Conservation (phyloP, 2,329 filamentous ascomycete genomes). For the Beauveria sp. region DNA sequence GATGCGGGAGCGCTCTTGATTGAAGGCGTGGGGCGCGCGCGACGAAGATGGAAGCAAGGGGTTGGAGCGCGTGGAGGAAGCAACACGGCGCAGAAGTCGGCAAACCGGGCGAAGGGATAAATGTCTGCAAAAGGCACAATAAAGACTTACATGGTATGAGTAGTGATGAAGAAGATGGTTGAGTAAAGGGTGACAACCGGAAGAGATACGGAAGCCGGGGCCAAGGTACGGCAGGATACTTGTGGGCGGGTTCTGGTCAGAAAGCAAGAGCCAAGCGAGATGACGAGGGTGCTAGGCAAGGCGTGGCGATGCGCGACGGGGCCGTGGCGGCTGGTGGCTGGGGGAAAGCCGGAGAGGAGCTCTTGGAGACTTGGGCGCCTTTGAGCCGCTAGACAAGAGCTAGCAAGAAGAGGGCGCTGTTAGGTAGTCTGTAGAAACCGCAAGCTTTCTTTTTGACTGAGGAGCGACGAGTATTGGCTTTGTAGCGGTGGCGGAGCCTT, state of each 20-base stretch:
- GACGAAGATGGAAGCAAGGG: neutral
- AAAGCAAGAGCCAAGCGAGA: constrained; percentile 4
- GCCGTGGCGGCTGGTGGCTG: constrained; percentile 1
- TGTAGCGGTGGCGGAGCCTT: neutral
- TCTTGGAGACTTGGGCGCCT: neutral
- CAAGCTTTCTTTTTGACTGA: neutral
- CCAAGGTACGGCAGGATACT: neutral
- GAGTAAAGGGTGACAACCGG: neutral
- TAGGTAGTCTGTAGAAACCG: neutral
- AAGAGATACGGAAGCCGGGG: neutral
- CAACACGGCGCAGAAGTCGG: neutral
- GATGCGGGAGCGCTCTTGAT: constrained; percentile 1
- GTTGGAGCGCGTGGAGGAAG: neutral
- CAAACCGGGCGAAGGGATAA: neutral
- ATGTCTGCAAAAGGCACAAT: neutral
- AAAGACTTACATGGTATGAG: neutral
- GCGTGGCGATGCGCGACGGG: constrained; percentile 4
- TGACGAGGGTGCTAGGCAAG: neutral
- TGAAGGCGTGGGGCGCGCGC: constrained; percentile 9
- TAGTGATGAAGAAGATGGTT: neutral
- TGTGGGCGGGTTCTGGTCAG: neutral
- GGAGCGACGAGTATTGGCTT: neutral
- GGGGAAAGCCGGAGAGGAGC: neutral
- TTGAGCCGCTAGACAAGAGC: neutral
- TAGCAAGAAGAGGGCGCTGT: neutral